Conservation (phyloP, 257 asterid genomes). For the Solanum okadae region DNA sequence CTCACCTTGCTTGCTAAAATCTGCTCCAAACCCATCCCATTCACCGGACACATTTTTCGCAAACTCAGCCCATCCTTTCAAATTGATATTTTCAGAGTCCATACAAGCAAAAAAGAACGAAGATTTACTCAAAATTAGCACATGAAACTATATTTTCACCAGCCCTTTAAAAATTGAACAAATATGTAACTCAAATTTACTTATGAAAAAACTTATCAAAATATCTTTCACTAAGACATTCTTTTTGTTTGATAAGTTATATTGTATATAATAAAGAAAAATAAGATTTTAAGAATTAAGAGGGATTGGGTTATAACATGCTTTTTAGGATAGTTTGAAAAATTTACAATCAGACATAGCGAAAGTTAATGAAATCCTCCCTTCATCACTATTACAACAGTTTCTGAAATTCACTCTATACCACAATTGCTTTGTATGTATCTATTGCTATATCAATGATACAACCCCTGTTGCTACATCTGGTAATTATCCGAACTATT, state of each 20-base stretch:
- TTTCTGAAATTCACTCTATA: background rate
- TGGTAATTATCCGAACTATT: background rate
- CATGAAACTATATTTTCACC: background rate
- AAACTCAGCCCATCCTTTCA: constrained; percentile 52
- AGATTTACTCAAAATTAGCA: background rate
- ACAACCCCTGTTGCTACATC: background rate
- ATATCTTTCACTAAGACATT: background rate
- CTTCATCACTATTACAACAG: background rate
- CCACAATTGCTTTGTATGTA: background rate
- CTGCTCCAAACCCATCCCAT: constrained; percentile 96
- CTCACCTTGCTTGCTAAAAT: constrained; percentile 55
- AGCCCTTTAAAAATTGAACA: background rate
- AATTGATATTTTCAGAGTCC: background rate
- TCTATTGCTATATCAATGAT: background rate
- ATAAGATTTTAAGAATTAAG: background rate
- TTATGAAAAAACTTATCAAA: background rate
- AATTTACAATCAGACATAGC: background rate
- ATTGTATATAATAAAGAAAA: background rate
- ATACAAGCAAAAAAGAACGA: background rate
- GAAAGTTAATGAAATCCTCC: background rate
- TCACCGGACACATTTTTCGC: constrained; percentile 68
- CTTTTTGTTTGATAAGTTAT: background rate
- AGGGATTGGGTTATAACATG: background rate
- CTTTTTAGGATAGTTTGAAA: background rate
- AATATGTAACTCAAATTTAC: background rate